Evolutionary conservation across 2,329 filamentous ascomycete genomes (phyloP), one percentile per base, ranked within the genome.

Genomic region (Drechslerella stenobrocha): DNA sequence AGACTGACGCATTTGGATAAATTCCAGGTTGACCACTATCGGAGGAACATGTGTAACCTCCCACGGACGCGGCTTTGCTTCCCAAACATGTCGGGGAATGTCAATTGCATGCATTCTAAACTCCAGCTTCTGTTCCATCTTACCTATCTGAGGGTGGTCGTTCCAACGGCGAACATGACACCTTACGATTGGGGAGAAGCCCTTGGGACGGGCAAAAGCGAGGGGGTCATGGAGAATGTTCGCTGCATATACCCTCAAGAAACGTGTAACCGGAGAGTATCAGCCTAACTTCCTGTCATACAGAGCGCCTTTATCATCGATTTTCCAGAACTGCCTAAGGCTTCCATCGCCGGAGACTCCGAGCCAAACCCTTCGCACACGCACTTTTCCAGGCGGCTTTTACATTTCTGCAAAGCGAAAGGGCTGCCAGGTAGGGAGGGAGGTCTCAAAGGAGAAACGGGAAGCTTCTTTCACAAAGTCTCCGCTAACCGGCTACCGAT

Each of bases 261-360:
- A 67, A 60, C 46, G 63, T 67, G 50, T 15, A 45, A 67, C 63
- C 44, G 8, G 52, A 32, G 22, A 45, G 47, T 47, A 35, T 23
- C 23, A 45, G 56, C 56, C 63, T 67, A 50, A 67, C 50, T 52
- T 22, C 45, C 44, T 18, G 63, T 56, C 24, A 53, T 59, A 24
- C 60, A 88, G 85, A 87, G 86, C 72, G 84, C 91, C 5, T 97
- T 96, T 75, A 75, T 97, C n/a, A 91, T 98, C 71, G 93, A 98
- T 75, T 82, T 97, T 6, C 92, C 93, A 3, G 81, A 82, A 37
- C 76, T 84, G 22, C 72, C 77, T n/a, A 67, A 67, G 42, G 56
- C 51, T 46, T 59, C 55, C 18, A 47, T 26, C 2, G 73, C n/a
- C n/a, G n/a, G n/a, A n/a, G n/a, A 74, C 35, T 30, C 22, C 9